Evolutionary conservation across 768 basidiomycete species (phyloP), one percentile per base, ranked within the genome.

Genomic region (Suillus cothurnatus): DNA sequence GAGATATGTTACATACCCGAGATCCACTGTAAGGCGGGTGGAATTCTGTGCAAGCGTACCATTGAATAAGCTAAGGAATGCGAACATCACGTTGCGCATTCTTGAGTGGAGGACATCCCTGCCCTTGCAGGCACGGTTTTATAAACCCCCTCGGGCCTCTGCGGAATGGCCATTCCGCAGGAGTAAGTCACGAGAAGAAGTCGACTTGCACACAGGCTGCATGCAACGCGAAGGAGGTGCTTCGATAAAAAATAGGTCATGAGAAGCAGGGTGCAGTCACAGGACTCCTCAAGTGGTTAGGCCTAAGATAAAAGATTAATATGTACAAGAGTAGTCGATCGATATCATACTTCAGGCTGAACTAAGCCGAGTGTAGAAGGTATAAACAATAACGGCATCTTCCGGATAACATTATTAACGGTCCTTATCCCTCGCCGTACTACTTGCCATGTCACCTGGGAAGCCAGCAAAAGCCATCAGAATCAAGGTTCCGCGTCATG

Each of bases 401-500:
- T 36, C 53, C 53, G 53, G 31, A 55, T n/a, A 55, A 55, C 34
- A 34, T 34, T 34, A 34, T 34, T 34, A 34, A 34, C 21, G n/a
- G 21, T 55, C 11, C 19, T 55, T 36, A 56, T n/a, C 7, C 53
- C n/a, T 56, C 12, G 32, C 32, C 34, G 1, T 36, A 57, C 34
- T 38, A 23, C 56, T 28, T 19, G 39, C 58, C 58, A 76, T 76
- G 75, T 67, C 71, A 50, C 73, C 74, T 62, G 82, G 82, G 66
- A 86, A 84, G 75, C 82, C 86, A 65, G 80, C 82, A 11, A 84
- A 84, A 67, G 76, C 79, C 41, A 82, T 92, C 60, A 86, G 84
- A 72, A 73, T 92, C 69, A 83, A 85, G 62, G 91, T 91, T 61
- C 91, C 92, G 23, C 81, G 89, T 64, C 90, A 92, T 68, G 89